Base-by-base conservation (phyloP, 257 asterid species). In the Euphrasia confusa region DNA sequence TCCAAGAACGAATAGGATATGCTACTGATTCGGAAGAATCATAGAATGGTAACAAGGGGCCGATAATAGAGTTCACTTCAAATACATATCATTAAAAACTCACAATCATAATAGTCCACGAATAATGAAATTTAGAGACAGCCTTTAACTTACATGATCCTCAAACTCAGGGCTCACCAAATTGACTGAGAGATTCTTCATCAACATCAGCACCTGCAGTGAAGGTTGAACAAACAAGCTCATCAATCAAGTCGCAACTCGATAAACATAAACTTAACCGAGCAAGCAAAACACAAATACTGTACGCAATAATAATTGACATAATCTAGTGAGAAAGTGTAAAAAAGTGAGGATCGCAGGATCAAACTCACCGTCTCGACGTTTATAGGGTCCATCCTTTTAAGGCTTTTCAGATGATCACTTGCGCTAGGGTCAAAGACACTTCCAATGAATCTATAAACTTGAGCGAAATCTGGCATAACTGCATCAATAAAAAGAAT, bases 401-500 rank as follows among this genome's bases (percentile, higher is more conserved):
- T 73, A 13, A 91, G 77, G 28, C 79, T 84, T 65, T 68, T 78
- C 76, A 91, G 39, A 77, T 91, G 95, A 68, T 76, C 61, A 37
- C 66, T 65, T 40, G 73, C 76, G 40, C 21, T 13, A 48, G 83
- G 83, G 66, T 80, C 82, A 82, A 57, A 91, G 78, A 81, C 76
- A 48, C 94, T 86, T 65, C 93, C 98, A 66, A 91, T 85, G 71
- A 91, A 81, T 37, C 88, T 76, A 65, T 90, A 91, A 54, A 91
- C 96, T 77, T 84, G 81, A 70, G 92, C 74, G 69, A 91, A 91
- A 74, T 91, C 95, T 8, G 96, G 96, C 71, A 69, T 71, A 17
- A 67, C 96, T 89, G 85, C 80, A 72, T n/a, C 24, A 58, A 53
- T 6, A 53, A 32, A 28, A 57, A 30, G 17, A 45, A 15, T 2